Conservation (phyloP, 2,329 filamentous ascomycete genomes). For the Kalaharituber pfeilii region DNA sequence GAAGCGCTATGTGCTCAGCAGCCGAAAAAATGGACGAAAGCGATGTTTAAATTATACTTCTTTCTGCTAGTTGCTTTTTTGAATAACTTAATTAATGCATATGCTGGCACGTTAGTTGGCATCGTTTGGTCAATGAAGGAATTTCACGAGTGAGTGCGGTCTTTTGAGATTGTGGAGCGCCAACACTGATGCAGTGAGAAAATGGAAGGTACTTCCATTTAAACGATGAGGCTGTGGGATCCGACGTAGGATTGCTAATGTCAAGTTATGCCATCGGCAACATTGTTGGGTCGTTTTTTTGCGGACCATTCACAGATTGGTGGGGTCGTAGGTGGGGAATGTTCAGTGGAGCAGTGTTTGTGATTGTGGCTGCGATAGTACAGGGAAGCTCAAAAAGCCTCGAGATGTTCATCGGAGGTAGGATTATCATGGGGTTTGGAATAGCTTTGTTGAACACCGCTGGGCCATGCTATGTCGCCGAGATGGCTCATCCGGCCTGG, state of each 20-base stretch:
- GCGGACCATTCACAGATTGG: constrained; percentile 32
- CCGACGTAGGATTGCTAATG: neutral
- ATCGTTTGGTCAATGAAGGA: neutral
- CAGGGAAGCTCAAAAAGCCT: constrained; percentile 34
- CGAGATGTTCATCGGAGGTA: constrained; percentile 30
- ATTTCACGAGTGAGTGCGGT: neutral
- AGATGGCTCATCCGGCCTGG: constrained; percentile 33
- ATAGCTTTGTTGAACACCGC: constrained; percentile 33
- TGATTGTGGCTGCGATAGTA: constrained; percentile 33
- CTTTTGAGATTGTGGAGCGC: neutral
- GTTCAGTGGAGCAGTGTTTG: constrained; percentile 30
- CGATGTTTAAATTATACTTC: neutral
- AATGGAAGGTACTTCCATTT: neutral
- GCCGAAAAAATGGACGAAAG: neutral
- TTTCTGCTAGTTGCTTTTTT: neutral
- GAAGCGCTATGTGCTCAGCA: neutral
- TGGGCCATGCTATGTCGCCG: constrained; percentile 33
- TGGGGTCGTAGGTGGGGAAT: constrained; percentile 35
- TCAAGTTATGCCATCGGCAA: neutral
- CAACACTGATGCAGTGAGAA: too few relatives aligned
- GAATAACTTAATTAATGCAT: neutral
- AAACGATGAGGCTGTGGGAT: neutral
- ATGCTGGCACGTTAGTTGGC: neutral
- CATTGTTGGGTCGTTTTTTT: neutral
- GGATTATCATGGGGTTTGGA: constrained; percentile 44